Conservation (phyloP, 352 stramenopile species). For the Globisporangium barbulae region DNA sequence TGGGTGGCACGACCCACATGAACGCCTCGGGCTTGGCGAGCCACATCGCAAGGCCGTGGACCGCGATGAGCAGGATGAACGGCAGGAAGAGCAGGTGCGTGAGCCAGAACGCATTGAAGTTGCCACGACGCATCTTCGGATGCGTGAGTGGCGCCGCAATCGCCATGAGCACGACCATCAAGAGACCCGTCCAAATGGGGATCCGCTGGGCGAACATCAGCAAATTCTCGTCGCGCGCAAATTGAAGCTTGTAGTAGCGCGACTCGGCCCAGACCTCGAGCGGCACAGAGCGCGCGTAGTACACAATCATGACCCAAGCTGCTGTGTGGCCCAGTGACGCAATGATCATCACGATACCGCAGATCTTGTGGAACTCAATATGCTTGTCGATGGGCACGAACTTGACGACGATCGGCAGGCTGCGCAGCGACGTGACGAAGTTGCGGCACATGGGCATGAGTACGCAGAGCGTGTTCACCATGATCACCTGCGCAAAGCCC, state of each 20-base stretch:
- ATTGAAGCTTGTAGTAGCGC: slow-evolving; percentile 39
- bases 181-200: slow-evolving; percentile 58
- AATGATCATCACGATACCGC: slow-evolving; percentile 64
- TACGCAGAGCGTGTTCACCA: slow-evolving; percentile 75
- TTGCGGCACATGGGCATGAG: slow-evolving; percentile 73
- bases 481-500: slow-evolving; percentile 63
- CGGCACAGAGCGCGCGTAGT: slow-evolving; percentile 39
- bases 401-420: slow-evolving; percentile 37
- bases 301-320: slow-evolving; percentile 54
- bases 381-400: slow-evolving; percentile 60
- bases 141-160: slow-evolving; percentile 48
- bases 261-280: slow-evolving; percentile 40
- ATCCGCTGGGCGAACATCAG: slow-evolving; percentile 39
- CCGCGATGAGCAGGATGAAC: slow-evolving; percentile 60
- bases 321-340: slow-evolving; percentile 49
- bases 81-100: slow-evolving; percentile 63
- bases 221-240: slow-evolving; percentile 49
- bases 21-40: slow-evolving; percentile 49
- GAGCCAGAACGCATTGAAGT: slow-evolving; percentile 70
- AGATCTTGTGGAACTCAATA: slow-evolving; percentile 76
- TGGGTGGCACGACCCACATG: slow-evolving; percentile 50
- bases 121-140: slow-evolving; percentile 43
- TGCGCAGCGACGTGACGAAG: slow-evolving; percentile 54
- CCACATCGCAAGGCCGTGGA: slow-evolving; percentile 66
- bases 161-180: slow-evolving; percentile 53